Evolutionary conservation across 306 rosid genomes (phyloP), one percentile per base, ranked within the genome.

Genomic region (Carpinus fangiana): DNA sequence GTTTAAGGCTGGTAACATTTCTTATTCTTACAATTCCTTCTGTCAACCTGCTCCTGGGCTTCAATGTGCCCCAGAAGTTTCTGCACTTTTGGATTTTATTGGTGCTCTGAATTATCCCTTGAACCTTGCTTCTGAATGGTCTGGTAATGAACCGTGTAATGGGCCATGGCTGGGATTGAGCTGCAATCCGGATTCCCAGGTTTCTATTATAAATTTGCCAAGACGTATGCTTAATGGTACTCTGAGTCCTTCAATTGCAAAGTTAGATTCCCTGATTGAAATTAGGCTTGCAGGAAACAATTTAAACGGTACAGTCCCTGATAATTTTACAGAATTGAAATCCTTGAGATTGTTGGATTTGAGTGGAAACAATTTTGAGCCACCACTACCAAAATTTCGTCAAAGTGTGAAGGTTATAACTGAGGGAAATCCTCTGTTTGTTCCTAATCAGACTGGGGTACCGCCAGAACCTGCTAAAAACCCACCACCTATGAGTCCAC

Each of bases 141-240:
- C 90, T 21, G 98, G 94, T 26, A 82, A 93, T 80, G 80, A 88
- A 36, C 98, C 98, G 0, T 93, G 98, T 67, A 28, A 47, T 71
- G 94, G 91, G 34, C 79, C 85, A 47, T 91, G 98, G 98, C 73
- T 87, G 83, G 98, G 98, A 45, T 65, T 93, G 75, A 89, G 82
- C 79, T 93, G 96, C 89, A 86, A 85, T 83, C 70, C 86, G 4
- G 61, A 86, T 28, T 78, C 84, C 7, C 71, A 77, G 84, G 87
- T 93, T 72, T 84, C 90, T 54, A 56, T 89, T n/a, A 76, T 93
- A 72, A 91, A 91, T 86, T 78, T 93, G 76, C 98, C 96, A 2
- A 78, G 71, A 18, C 90, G 74, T 31, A 75, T 82, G 18, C 81
- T 91, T 47, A 88, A 66, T 72, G 98, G 96, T 70, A 89, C 89